Evolutionary conservation across 2,329 filamentous ascomycete genomes (phyloP).

Genomic region (Dactylonectria macrodidyma): DNA sequence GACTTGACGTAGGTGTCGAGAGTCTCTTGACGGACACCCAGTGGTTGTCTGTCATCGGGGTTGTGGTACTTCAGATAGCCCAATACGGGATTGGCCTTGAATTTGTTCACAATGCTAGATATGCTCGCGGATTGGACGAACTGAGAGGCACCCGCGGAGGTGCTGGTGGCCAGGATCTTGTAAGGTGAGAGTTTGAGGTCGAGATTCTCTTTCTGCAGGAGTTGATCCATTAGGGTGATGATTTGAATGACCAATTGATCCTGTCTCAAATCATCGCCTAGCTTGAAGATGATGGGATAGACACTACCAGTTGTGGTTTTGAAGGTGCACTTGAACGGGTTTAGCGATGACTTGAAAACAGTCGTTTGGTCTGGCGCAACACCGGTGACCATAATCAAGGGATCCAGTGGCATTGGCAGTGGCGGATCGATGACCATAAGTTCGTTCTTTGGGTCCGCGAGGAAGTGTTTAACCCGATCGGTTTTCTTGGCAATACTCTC

Average conservation of each 20-base stretch:
- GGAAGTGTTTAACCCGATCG: conserved; percentile 85
- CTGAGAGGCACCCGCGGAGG: conserved; percentile 90
- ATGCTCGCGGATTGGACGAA: conserved; percentile 91
- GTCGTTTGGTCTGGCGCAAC: conserved; percentile 87
- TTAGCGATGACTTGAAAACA: conserved; percentile 96
- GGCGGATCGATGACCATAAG: conserved; percentile 87
- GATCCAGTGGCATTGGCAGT: conserved; percentile 89
- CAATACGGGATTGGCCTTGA: conserved; percentile 80
- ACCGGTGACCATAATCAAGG: conserved; percentile 83
- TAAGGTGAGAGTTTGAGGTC: conserved; percentile 97
- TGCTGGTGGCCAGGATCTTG: conserved; percentile 94
- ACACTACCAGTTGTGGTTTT: conserved; percentile 82
- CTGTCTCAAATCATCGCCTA: conserved; percentile 94
- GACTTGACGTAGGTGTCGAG: conserved; percentile 97
- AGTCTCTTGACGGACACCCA: conserved; percentile 91
- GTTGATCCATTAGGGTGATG: conserved; percentile 96
- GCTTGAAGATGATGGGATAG: conserved; percentile 97
- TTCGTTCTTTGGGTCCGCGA: conserved; percentile 93
- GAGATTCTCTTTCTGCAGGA: conserved; percentile 95
- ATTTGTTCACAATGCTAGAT: conserved; percentile 86
- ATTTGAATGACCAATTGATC: conserved; percentile 98
- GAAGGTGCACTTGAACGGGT: conserved; percentile 92
- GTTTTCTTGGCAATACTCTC: conserved; percentile 85
- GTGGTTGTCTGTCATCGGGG: conserved; percentile 83
- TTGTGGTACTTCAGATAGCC: conserved; percentile 92